These are phyloP conservation scores for Carex littledalei DNA, from an alignment of 176 grass and related monocot species.

Conservation along the genomic window DNA sequence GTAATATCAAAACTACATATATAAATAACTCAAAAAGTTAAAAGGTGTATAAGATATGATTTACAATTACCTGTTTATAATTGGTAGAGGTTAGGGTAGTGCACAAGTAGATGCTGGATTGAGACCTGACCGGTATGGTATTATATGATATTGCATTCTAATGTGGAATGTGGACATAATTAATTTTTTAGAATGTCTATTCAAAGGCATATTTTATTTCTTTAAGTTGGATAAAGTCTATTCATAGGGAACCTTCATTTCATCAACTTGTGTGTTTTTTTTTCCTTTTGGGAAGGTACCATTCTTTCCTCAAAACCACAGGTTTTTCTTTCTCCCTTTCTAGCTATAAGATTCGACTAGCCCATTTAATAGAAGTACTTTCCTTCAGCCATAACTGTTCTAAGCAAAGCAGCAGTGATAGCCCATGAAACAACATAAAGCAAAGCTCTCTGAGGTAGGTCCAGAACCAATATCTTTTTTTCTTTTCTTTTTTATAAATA, in stretches of 20 bases:
- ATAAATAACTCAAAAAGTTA: not conserved
- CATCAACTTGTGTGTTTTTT: not conserved
- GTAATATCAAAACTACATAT: not conserved
- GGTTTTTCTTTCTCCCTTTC: conserved; percentile 10
- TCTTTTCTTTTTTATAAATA: not conserved
- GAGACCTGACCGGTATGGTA: not conserved
- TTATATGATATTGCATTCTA: conserved; percentile 4
- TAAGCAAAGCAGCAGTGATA: not conserved
- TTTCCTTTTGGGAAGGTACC: not conserved
- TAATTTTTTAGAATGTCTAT: not conserved
- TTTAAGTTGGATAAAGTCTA: conserved; percentile 2
- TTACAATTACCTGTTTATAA: not conserved
- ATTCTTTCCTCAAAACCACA: conserved; percentile 12
- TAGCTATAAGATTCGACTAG: conserved; percentile 7
- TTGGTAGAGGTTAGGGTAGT: not conserved
- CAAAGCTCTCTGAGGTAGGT: conserved; percentile 45
- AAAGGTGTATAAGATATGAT: not conserved
- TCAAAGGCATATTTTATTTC: not conserved
- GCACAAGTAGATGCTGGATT: not conserved
- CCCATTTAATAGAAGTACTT: not conserved
- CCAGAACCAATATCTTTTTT: not conserved
- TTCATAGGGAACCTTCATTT: conserved; percentile 12
- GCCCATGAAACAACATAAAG: conserved; percentile 33
- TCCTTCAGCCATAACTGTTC: not conserved
- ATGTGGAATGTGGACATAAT: not conserved